Percentiles rank a stretch among this genome's conserved stretches.
Conservation (phyloP, 2,329 filamentous ascomycete genomes). For the Arthrobotrys megalospora region DNA sequence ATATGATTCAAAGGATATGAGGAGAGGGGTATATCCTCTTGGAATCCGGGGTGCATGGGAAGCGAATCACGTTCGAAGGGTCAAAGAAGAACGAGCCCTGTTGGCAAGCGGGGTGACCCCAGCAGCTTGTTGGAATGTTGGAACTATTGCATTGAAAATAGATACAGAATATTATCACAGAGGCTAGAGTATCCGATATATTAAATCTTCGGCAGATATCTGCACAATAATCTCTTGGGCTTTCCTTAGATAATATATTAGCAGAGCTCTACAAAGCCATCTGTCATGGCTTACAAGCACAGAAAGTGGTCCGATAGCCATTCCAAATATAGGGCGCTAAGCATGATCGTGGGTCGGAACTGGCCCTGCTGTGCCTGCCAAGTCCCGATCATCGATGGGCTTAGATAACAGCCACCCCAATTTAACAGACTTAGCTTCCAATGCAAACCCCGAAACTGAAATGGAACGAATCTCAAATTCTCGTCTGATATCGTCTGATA, state of each 20-base stretch:
- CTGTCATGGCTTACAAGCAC: conserved; percentile 10
- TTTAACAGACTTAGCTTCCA: conserved; percentile 1
- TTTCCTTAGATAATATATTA: conserved; percentile 31
- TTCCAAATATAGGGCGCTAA: conserved; percentile 59
- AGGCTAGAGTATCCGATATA: conserved; percentile 24
- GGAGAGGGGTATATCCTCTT: neutral
- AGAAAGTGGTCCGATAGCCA: conserved; percentile 20
- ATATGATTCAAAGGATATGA: neutral
- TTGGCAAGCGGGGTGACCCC: conserved; percentile 2
- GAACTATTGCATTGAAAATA: neutral
- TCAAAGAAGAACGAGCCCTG: neutral
- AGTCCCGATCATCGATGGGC: conserved; percentile 40
- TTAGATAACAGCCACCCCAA: conserved; percentile 37
- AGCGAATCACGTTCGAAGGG: neutral
- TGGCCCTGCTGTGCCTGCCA: conserved; percentile 50
- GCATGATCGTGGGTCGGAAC: conserved; percentile 53
- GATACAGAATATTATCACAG: neutral
- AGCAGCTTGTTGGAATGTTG: neutral
- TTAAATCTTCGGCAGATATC: conserved; percentile 36
- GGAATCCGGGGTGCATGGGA: conserved; percentile 17
- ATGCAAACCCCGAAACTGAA: neutral
- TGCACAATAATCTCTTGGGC: conserved; percentile 1
- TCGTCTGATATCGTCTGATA: conserved; percentile 28
- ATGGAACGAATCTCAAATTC: conserved; percentile 42
- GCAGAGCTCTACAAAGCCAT: conserved; percentile 14